Evolutionary conservation across 176 grass and related monocot species (phyloP).

Genomic region (Aegilops tauschii): DNA sequence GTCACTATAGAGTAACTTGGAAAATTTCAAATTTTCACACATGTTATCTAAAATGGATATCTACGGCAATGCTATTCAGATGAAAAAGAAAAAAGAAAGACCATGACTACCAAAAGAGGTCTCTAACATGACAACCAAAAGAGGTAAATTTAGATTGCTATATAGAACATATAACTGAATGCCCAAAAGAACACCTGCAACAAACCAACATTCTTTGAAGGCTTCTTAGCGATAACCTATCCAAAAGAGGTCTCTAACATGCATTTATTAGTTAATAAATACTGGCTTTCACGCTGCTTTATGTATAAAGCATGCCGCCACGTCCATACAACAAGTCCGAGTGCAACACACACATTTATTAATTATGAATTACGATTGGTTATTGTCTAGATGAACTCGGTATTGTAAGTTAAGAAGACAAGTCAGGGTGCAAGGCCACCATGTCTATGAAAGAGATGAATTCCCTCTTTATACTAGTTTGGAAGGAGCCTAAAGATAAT

Average conservation of each 20-base stretch:
- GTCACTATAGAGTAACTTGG: too few species aligned
- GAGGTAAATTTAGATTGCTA: not conserved
- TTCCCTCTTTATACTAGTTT: not conserved
- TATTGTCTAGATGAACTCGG: not conserved
- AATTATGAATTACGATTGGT: not conserved
- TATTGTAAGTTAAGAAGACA: not conserved
- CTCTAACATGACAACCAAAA: too few species aligned
- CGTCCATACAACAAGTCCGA: too few species aligned
- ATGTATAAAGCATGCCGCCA: too few species aligned
- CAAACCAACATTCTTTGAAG: not conserved
- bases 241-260: not conserved
- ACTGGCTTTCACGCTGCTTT: too few species aligned
- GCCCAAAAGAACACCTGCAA: not conserved
- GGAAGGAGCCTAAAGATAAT: constrained; percentile 1
- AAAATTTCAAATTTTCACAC: too few species aligned
- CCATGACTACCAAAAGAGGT: not conserved
- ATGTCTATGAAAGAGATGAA: not conserved
- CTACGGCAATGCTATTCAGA: too few species aligned
- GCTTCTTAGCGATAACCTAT: not conserved
- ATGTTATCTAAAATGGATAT: too few species aligned
- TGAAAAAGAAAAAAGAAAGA: too few species aligned
- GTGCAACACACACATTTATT: too few species aligned
- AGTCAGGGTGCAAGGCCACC: not conserved
- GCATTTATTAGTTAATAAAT: not conserved
- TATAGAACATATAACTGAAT: not conserved